Conservation (phyloP, 2,329 filamentous ascomycete species). For the Venturia aucupariae region DNA sequence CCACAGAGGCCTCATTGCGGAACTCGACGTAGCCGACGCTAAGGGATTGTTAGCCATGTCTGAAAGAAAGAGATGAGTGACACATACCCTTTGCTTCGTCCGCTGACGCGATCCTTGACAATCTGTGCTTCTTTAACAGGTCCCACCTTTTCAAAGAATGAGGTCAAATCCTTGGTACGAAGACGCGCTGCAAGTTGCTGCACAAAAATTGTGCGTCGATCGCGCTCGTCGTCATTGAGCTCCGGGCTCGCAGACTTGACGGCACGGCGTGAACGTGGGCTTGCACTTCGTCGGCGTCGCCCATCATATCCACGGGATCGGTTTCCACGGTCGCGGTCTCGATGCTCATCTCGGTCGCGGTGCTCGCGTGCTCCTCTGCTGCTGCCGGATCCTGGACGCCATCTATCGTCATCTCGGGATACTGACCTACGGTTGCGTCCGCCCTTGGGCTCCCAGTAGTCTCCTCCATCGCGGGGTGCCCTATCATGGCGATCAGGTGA, state of each 20-base stretch:
- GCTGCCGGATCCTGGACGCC: conserved; percentile 3
- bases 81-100: conserved; percentile 94
- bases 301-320: conserved; percentile 31
- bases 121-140: conserved; percentile 96
- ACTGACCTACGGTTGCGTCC: conserved; percentile 6
- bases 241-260: conserved; percentile 53
- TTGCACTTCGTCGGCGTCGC: conserved; percentile 32
- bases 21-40: conserved; percentile 99
- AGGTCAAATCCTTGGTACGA: conserved; percentile 82
- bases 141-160: conserved; percentile 92
- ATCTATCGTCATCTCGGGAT: conserved; percentile 8
- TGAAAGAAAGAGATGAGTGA: conserved; percentile 26
- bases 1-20: conserved; percentile 87
- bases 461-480: not conserved
- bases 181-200: conserved; percentile 94
- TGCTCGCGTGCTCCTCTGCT: conserved; percentile 18
- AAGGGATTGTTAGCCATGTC: conserved; percentile 28
- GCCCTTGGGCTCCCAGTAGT: conserved; percentile 5
- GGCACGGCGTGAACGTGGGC: conserved; percentile 22
- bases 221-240: conserved; percentile 88
- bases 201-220: conserved; percentile 94
- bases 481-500: conserved; percentile 1
- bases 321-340: conserved; percentile 34
- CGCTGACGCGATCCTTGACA: conserved; percentile 93
- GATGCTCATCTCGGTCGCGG: conserved; percentile 47